Base-by-base conservation (phyloP, 106 monocot species). In the Dioscorea zingiberensis region DNA sequence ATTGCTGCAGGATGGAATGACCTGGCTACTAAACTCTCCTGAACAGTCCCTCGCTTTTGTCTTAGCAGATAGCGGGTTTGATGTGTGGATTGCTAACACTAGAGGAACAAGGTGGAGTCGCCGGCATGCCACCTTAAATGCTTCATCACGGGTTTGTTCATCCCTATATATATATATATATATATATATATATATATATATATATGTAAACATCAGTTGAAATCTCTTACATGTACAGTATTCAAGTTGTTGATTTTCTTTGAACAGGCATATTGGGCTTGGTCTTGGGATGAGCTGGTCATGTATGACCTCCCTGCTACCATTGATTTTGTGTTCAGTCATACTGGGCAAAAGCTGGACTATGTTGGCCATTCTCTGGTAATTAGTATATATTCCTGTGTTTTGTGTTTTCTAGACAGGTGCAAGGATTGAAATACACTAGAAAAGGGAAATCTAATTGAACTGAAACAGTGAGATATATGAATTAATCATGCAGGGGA, bases 1-100 rank as follows among this genome's bases (percentile, higher is more conserved):
- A n/a, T n/a, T n/a, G n/a, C n/a, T n/a, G 63, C 70, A 89, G 84
- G 88, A 89, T 73, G 88, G 88, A 15, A 78, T 81, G 62, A 73
- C 75, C 29, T 89, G 88, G 88, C 74, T 89, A 16, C 26, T 84
- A 30, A 76, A 73, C n/a, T 79, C 81, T 14, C 88, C 88, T 3
- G 56, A 81, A 60, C 67, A 89, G 67, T 89, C 84, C 21, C 84
- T 89, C 7, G 81, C 76, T 15, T 89, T 67, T 76, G 58, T 84
- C 19, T 55, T 89, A 19, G 88, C 88, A 0, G 88, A 84, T 49
- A 67, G 22, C 25, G 88, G 88, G 2, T 89, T 71, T 51, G 88
- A 89, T 30, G 88, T 89, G 14, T 89, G 88, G 88, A 74, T 85
- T 21, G 72, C 81, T 11, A 89, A 84, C 78, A 76, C 62, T 12